Evolutionary conservation across 371 early-diverging fungal genomes (phyloP).

Genomic region (Actinomortierella wolfii): DNA sequence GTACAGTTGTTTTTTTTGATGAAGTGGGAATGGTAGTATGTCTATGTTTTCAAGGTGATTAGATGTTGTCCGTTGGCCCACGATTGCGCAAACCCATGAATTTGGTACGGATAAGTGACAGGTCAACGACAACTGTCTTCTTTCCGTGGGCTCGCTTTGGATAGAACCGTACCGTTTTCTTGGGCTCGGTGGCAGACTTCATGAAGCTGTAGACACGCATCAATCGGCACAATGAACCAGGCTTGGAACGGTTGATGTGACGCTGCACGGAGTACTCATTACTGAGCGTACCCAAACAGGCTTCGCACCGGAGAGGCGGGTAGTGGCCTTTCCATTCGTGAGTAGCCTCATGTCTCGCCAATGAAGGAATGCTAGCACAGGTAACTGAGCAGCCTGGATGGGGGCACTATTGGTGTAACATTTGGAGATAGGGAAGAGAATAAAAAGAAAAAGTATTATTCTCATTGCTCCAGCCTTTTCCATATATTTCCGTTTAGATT

Average conservation of each 20-base stretch:
- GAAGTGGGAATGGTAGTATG: too few relatives aligned
- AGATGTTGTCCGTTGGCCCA: too few relatives aligned
- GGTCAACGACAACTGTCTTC: slow-evolving; percentile 20
- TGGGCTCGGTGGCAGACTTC: slow-evolving; percentile 18
- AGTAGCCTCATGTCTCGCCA: slow-evolving; percentile 13
- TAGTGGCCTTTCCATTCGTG: slow-evolving; percentile 36
- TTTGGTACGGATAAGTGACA: background rate
- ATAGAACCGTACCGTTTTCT: slow-evolving; percentile 24
- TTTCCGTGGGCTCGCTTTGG: slow-evolving; percentile 29
- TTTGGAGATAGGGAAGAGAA: background rate
- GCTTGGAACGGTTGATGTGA: slow-evolving; percentile 23
- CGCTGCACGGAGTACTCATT: slow-evolving; percentile 43
- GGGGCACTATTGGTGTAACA: slow-evolving; percentile 23
- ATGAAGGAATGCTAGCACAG: slow-evolving; percentile 31
- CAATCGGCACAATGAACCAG: slow-evolving; percentile 8
- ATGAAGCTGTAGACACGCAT: slow-evolving; percentile 39
- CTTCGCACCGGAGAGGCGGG: slow-evolving; percentile 33
- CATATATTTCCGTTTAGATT: background rate
- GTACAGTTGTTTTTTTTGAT: too few relatives aligned
- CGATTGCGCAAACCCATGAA: too few relatives aligned
- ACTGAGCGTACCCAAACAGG: slow-evolving; percentile 22
- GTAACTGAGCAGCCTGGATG: slow-evolving; percentile 9
- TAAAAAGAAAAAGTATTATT: background rate
- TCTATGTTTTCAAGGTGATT: too few relatives aligned
- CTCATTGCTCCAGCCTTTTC: background rate